Base-by-base conservation (phyloP, 257 asterid genomes). In the Scutellaria minor region DNA sequence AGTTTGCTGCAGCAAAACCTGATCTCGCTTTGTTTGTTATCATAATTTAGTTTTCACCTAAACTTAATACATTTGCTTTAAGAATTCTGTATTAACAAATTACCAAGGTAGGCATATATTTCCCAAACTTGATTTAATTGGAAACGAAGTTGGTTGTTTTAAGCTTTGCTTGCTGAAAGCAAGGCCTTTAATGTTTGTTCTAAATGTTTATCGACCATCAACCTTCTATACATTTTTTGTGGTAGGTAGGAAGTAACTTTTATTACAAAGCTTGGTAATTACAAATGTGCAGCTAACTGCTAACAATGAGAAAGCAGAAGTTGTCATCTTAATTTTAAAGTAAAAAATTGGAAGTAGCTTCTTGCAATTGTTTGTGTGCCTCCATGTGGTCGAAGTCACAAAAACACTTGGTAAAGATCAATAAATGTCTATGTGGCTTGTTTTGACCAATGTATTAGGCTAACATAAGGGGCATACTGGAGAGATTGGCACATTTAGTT, bases 101-200 rank as follows among this genome's bases (percentile, higher is more conserved):
- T 40, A 64, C 42, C 6, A 13, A 18, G 35, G 14, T 54, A n/a
- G 59, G 18, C 66, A 50, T 31, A 31, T 31, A 31, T 31, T 27
- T 31, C 5, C 37, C 37, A 2, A 31, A 31, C 57, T 35, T 24
- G 48, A 31, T 24, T 41, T 61, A 75, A 76, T 37, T 18, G 68
- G 68, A 41, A 53, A 54, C 5, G 39, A 41, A 20, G 68, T 37
- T 18, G 31, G 42, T 40, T 40, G 0, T 22, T 12, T 58, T 52
- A 50, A 11, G 44, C 68, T 54, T n/a, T 37, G 12, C 13, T n/a
- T 55, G 72, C 55, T 74, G 46, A 15, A 45, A 69, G 24, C 27
- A 47, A 13, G n/a, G 13, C 51, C 8, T 47, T 45, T 35, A 45
- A 57, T 71, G 61, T 66, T 4, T 57, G 68, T 42, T 31, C 18